Conservation (phyloP, 805 yeast genomes). For the Starmerella gropengiesseri region DNA sequence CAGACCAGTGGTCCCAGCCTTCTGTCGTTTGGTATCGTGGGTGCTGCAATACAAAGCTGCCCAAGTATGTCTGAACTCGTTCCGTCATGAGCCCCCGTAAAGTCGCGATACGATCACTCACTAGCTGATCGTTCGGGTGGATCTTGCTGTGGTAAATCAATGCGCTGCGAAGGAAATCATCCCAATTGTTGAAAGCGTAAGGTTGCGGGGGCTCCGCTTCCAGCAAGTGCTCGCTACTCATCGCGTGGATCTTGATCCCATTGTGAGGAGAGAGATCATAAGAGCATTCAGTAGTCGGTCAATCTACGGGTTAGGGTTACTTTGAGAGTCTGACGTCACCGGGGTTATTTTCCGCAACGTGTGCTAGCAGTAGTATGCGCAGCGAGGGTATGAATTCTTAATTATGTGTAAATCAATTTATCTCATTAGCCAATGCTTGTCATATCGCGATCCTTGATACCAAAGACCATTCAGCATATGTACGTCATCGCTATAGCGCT, state of each 20-base stretch:
- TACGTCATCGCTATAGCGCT: no score
- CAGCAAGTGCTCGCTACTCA: background rate
- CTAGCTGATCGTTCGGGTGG: background rate
- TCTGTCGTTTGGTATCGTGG: background rate
- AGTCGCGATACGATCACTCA: background rate
- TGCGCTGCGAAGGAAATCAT: background rate
- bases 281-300: no score
- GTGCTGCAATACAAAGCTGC: background rate
- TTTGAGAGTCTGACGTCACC: no score
- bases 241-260: background rate
- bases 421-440: no score
- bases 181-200: background rate
- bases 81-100: background rate
- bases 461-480: no score
- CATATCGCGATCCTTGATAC: no score
- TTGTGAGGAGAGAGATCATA: no score
- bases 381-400: no score
- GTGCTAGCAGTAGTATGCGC: no score
- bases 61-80: background rate
- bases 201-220: background rate
- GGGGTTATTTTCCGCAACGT: no score
- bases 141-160: background rate
- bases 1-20: background rate
- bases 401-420: no score
- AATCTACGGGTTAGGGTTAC: no score